phyloP scores from a whole-genome alignment of 2,329 filamentous ascomycete genomes.

The Nemania diffusa region DNA sequence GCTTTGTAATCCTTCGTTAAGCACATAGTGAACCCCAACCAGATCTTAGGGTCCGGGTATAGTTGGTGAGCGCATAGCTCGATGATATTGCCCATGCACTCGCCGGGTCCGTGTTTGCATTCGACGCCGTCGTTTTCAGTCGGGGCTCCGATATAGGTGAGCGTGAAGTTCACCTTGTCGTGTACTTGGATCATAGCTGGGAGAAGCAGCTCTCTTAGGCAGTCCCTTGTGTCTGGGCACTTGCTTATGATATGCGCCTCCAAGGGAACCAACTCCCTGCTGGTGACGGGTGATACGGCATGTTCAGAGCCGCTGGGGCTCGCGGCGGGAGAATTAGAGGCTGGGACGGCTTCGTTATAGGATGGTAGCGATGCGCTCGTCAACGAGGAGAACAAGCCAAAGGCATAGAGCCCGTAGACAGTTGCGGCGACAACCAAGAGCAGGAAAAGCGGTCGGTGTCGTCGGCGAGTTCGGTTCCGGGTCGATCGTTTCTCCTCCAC shows the following conservation, averaged over 20 bases:
- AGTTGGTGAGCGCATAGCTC: conserved; percentile 88
- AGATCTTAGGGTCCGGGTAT: conserved; percentile 86
- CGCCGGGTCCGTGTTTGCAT: conserved; percentile 88
- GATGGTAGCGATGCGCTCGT: conserved; percentile 27
- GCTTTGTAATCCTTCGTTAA: conserved; percentile 76
- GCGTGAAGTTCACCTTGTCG: conserved; percentile 87
- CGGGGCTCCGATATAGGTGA: conserved; percentile 88
- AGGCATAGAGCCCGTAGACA: conserved; percentile 41
- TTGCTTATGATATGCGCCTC: conserved; percentile 98
- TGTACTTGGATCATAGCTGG: conserved; percentile 85
- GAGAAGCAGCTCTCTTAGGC: conserved; percentile 81
- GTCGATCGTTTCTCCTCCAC: conserved; percentile 46
- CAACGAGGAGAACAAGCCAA: conserved; percentile 37
- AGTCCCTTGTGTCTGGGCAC: conserved; percentile 91
- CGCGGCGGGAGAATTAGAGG: conserved; percentile 14
- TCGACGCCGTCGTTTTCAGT: conserved; percentile 83
- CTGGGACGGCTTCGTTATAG: not conserved
- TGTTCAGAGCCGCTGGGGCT: conserved; percentile 28
- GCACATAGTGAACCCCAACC: conserved; percentile 94
- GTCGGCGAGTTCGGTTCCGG: conserved; percentile 42
- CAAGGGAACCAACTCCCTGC: conserved; percentile 71
- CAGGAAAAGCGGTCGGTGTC: conserved; percentile 42
- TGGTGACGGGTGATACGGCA: conserved; percentile 29
- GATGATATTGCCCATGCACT: conserved; percentile 94
- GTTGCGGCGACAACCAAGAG: conserved; percentile 38